Evolutionary conservation across 805 yeast species (phyloP).

Genomic region (Lipomyces lipofer): DNA sequence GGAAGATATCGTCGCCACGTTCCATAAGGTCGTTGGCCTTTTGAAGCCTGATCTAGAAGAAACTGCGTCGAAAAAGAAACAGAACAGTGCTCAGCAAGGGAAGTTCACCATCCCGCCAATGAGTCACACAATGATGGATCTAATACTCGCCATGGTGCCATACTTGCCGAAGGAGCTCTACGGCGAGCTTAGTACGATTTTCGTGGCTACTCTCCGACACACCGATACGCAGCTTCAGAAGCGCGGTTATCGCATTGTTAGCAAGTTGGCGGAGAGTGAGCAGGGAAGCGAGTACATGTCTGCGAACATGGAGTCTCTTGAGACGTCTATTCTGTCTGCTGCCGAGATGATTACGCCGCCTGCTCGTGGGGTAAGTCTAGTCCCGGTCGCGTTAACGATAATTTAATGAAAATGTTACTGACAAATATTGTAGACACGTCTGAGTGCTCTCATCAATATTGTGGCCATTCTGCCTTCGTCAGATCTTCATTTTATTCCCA

Average conservation of each 20-base stretch:
- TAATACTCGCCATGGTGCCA: constrained; percentile 82
- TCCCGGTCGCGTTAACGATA: not conserved
- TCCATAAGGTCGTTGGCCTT: constrained; percentile 80
- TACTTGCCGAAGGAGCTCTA: constrained; percentile 73
- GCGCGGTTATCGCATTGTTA: constrained; percentile 41
- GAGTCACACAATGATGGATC: constrained; percentile 86
- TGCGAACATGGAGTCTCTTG: constrained; percentile 57
- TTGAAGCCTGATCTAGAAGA: constrained; percentile 63
- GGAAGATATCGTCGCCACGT: constrained; percentile 66
- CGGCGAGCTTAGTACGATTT: constrained; percentile 74
- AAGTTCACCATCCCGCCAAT: constrained; percentile 49
- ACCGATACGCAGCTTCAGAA: constrained; percentile 29
- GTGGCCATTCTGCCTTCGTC: constrained; percentile 61
- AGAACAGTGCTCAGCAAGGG: constrained; percentile 36
- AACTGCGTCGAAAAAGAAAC: constrained; percentile 40
- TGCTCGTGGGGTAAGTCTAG: constrained; percentile 53
- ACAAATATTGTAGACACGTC: constrained; percentile 66
- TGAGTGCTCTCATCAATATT: constrained; percentile 63
- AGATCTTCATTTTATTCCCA: constrained; percentile 75
- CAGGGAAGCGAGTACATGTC: constrained; percentile 57
- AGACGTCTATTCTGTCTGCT: constrained; percentile 34
- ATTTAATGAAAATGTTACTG: not conserved
- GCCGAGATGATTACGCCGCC: constrained; percentile 56
- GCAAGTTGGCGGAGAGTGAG: constrained; percentile 69
- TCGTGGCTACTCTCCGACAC: constrained; percentile 60